Evolutionary conservation across 352 stramenopile genomes (phyloP), one percentile per base, ranked within the genome.

Genomic region (Globisporangium cystogenes): DNA sequence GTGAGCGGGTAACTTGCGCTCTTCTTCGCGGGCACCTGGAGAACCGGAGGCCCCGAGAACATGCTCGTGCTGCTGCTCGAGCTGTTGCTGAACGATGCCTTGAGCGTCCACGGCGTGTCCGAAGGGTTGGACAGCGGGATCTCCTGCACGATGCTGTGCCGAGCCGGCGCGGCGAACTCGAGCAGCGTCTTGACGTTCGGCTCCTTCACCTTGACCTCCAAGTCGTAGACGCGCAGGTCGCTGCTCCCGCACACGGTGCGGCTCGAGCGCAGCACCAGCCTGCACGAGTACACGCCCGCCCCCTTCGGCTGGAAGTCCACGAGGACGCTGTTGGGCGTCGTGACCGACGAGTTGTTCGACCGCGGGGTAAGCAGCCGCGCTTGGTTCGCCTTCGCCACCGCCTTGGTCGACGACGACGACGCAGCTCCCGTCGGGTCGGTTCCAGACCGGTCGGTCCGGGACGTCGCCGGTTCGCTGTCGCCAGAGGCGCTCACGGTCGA

Each of bases 51-150:
- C 0, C 87, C 90, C 0, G 74, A 78, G 54, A 97, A 97, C 67
- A 78, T 76, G 24, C 52, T 62, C 24, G 55, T 61, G 31, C 55
- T 2, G 12, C 33, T n/a, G 53, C 56, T n/a, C 54, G 51, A 15
- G 24, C 14, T 41, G 4, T 8, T 65, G 15, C 60, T 68, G 54
- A 96, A 87, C 24, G 70, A 59, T 7, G 82, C 85, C 10, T 78
- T 76, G 8, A 98, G 75, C 5, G 60, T 82, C 92, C 92, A 98
- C 4, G 68, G 59, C n/a, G 74, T 65, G 23, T 94, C 80, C 0
- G 85, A 91, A 5, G 80, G 87, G 51, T 98, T 98, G 12, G 80
- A 76, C 1, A 98, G 64, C 11, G 92, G 92, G 27, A 98, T 96
- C 31, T 95, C 83, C 53, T 98, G 92, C 0, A 87, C 67, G 42